phyloP scores from a whole-genome alignment of 1,139 yeast species.

The Protomyces inundatus region DNA sequence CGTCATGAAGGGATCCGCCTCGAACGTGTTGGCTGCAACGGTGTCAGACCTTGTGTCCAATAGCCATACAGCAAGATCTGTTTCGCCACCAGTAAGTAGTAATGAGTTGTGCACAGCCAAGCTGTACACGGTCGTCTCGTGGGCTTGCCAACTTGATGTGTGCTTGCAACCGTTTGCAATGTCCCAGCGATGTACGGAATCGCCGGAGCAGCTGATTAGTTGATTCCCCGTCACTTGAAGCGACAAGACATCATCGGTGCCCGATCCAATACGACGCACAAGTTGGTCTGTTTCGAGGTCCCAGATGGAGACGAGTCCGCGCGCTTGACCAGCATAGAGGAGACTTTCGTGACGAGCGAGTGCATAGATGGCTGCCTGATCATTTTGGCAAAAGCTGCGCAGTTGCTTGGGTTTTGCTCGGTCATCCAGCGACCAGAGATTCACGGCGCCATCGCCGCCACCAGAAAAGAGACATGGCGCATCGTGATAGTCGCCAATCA shows the following conservation, averaged over 20 bases:
- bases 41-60: neutral
- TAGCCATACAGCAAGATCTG: neutral
- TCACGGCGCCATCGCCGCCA: conserved; percentile 85
- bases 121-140: neutral
- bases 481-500: conserved; percentile 34
- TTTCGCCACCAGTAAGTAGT: neutral
- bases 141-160: neutral
- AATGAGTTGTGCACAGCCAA: neutral
- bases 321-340: conserved; percentile 70
- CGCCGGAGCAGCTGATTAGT: neutral
- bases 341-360: conserved; percentile 59
- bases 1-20: conserved; percentile 55
- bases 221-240: neutral
- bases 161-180: neutral
- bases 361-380: conserved; percentile 54
- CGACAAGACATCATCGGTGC: conserved; percentile 46
- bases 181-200: neutral
- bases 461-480: conserved; percentile 54
- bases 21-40: conserved; percentile 34
- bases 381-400: conserved; percentile 54
- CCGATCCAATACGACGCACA: conserved; percentile 46
- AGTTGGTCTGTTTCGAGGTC: conserved; percentile 75
- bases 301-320: conserved; percentile 73
- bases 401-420: conserved; percentile 27
- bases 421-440: conserved; percentile 56